Evolutionary conservation across 2,329 filamentous ascomycete species (phyloP).

Genomic region (Amylocarpus encephaloides): DNA sequence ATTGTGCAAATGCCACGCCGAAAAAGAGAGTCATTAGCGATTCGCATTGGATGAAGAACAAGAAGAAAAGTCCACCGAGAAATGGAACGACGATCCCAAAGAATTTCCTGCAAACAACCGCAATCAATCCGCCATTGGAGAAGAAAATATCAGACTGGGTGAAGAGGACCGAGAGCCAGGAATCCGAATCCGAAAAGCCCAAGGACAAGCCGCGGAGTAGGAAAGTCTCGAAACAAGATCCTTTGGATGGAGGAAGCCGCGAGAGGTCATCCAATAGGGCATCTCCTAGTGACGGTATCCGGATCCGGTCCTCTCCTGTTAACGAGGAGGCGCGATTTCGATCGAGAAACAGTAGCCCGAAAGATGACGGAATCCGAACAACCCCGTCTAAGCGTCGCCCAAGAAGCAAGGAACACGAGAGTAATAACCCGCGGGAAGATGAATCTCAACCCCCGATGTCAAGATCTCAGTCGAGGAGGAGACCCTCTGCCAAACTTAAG

Average conservation of each 20-base stretch:
- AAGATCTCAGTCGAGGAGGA: neutral
- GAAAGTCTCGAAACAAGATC: constrained; percentile 3
- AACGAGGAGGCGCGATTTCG: constrained; percentile 19
- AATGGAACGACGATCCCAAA: constrained; percentile 44
- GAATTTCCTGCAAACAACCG: constrained; percentile 48
- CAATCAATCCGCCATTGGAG: constrained; percentile 48
- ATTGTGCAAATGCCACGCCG: constrained; percentile 43
- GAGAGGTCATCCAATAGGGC: constrained; percentile 16
- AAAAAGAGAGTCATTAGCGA: constrained; percentile 93
- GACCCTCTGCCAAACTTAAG: neutral
- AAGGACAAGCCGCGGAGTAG: constrained; percentile 9
- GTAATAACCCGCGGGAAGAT: constrained; percentile 14
- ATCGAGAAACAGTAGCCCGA: neutral
- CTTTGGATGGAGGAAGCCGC: constrained; percentile 1
- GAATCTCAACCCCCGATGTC: constrained; percentile 10
- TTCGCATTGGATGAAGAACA: constrained; percentile 70
- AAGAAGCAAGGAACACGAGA: constrained; percentile 11
- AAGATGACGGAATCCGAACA: constrained; percentile 16
- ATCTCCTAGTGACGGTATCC: constrained; percentile 36
- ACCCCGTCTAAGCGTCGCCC: neutral
- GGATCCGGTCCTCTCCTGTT: constrained; percentile 33
- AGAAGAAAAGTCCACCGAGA: constrained; percentile 43
- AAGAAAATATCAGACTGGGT: constrained; percentile 60
- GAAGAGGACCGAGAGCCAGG: constrained; percentile 18
- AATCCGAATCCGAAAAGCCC: constrained; percentile 2